Evolutionary conservation across 306 rosid species (phyloP).

Genomic region (Dryas octopetala): DNA sequence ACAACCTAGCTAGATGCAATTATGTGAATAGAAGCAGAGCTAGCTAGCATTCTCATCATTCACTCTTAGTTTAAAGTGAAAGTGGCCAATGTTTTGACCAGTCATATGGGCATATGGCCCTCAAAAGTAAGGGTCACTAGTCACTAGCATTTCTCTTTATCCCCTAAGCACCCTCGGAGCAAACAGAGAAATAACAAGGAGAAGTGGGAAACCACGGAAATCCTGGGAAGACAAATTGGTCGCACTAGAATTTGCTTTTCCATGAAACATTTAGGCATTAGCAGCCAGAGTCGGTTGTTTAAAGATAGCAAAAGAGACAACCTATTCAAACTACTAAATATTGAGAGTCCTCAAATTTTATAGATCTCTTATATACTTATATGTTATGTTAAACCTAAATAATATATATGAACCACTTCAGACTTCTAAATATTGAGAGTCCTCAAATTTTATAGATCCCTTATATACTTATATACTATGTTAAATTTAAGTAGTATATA

Average conservation of each 20-base stretch:
- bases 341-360: no score
- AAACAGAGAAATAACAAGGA: background rate
- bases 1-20: no score
- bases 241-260: background rate
- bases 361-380: no score
- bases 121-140: background rate
- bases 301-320: no score
- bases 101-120: background rate
- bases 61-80: slow-evolving; percentile 11
- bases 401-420: no score
- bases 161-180: background rate
- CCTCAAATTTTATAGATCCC: no score
- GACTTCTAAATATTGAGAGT: no score
- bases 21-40: background rate
- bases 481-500: no score
- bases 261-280: background rate
- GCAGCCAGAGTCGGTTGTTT: no score
- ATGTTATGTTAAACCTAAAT: no score
- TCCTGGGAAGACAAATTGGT: slow-evolving; percentile 6
- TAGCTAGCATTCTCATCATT: background rate
- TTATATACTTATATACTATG: no score
- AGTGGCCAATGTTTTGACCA: slow-evolving; percentile 14
- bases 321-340: no score
- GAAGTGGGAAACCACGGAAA: slow-evolving; percentile 17
- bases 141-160: slow-evolving; percentile 2